Base-by-base conservation (phyloP, 2,329 filamentous ascomycete species). In the Exophiala sp. region DNA sequence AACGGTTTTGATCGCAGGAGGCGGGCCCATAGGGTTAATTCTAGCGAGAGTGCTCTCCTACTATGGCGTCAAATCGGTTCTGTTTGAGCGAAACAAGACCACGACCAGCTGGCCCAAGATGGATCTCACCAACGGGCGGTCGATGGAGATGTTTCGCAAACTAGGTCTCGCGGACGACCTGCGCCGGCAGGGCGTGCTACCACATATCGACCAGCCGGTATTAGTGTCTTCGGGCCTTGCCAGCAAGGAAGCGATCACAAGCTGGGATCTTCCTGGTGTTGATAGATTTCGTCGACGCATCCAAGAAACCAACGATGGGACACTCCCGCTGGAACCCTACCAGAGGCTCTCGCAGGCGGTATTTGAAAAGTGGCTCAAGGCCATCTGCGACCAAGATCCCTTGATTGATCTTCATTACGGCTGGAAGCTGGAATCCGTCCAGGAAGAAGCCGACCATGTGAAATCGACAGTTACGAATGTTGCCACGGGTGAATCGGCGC, bases 11-110 rank as follows among this genome's bases (percentile, higher is more conserved):
- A 71, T 76, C 30, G 64, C 72, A 2, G 73, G 73, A 5, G 71
- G 66, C 8, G 73, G 73, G 1, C 73, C 73, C 10, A 68, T 70
- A 1, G 72, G 73, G 24, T 63, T 71, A 3, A 61, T 67, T n/a
- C 64, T 72, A 1, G 71, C 72, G 11, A 34, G 22, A 27, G 34
- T 47, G 10, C 40, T 58, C 10, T 43, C 46, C 1, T 34, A 40
- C n/a, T 47, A 59, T 27, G 53, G 56, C 8, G 46, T 59, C n/a
- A 49, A 35, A 32, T 60, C 51, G 24, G 38, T 62, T 8, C 52
- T 66, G 1, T 47, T 56, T 10, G 64, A 65, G 44, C 51, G 50
- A n/a, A 63, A 62, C 46, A 11, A 54, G 5, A 30, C 56, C 27
- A 65, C 60, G 16, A 66, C 62, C 2, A 54, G 59, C 56, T 69